phyloP scores from a whole-genome alignment of 176 grass and related monocot species.

The Paspalum vaginatum region DNA sequence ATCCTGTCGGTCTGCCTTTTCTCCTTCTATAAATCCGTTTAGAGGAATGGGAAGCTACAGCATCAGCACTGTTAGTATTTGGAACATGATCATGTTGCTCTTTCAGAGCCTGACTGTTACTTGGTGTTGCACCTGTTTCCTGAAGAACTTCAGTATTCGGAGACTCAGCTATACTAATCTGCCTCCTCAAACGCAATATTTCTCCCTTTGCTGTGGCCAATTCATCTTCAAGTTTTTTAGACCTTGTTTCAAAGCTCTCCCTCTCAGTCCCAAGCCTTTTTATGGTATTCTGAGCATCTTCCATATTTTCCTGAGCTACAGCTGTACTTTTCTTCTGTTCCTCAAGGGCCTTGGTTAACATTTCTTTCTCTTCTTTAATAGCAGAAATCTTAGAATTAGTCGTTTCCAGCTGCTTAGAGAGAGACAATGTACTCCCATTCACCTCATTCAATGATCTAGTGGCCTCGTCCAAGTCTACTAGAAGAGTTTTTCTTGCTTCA shows the following conservation, averaged over 20 bases:
- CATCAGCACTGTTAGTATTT: constrained; percentile 46
- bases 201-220: constrained; percentile 81
- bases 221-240: constrained; percentile 85
- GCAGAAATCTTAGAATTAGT: constrained; percentile 55
- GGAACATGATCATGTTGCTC: constrained; percentile 42
- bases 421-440: constrained; percentile 75
- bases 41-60: constrained; percentile 40
- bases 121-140: constrained; percentile 27
- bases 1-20: constrained; percentile 49
- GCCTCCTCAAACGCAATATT: constrained; percentile 73
- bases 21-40: constrained; percentile 64
- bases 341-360: constrained; percentile 63
- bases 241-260: constrained; percentile 66
- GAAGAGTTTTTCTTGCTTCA: constrained; percentile 65
- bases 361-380: constrained; percentile 77
- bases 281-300: constrained; percentile 71
- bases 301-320: constrained; percentile 66
- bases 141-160: constrained; percentile 13
- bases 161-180: constrained; percentile 45
- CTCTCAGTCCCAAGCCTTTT: constrained; percentile 66
- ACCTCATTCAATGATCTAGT: constrained; percentile 84
- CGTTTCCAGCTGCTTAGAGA: constrained; percentile 72
- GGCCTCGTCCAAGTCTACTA: constrained; percentile 80
- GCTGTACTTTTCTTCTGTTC: constrained; percentile 68
- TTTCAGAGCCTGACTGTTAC: constrained; percentile 28